Base-by-base conservation (phyloP, 108 stramenopile genomes). In the Fistulifera pelliculosa region DNA sequence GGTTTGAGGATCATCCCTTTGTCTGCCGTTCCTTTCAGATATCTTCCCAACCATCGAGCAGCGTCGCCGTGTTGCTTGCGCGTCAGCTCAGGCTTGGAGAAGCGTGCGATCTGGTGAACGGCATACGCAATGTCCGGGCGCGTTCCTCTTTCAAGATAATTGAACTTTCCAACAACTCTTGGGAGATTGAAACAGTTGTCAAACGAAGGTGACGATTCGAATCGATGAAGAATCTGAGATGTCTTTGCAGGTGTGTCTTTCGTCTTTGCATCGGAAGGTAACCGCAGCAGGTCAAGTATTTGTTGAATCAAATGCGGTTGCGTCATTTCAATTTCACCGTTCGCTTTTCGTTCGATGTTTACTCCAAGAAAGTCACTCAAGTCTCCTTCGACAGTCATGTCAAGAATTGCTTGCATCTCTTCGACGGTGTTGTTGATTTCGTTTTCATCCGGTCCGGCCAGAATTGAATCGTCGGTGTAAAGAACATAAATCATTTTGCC, bases 311-410 rank as follows among this genome's bases (percentile, higher is more conserved):
- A 18, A 17, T 68, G 60, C 39, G 67, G 67, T 40, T 68, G 67
- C 23, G 54, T 49, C 7, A 68, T 52, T 16, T 68, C 43, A 5
- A 58, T 41, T 1, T 17, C 25, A n/a, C 39, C 56, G 23, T 50
- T 48, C 5, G 48, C 47, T n/a, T 47, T 61, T 38, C 14, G 3
- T 18, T 42, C 42, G 47, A 74, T 65, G 6, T 71, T 59, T 1
- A 71, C 54, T 1, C 77, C 77, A 7, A 77, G 62, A 40, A 69
- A 83, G 56, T 83, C 75, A 14, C 60, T 47, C 8, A 81, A 42
- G 16, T 41, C 18, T 2, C 80, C 76, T 54, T 77, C 76, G 21
- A 66, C 61, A 0, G 64, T 73, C 1, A 65, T 24, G 21, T 58
- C 38, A 27, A 62, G 62, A 4, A 55, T 47, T 11, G 27, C 56